phyloP scores from a whole-genome alignment of 345 rosid species.

The Lenwebbia sp. region DNA sequence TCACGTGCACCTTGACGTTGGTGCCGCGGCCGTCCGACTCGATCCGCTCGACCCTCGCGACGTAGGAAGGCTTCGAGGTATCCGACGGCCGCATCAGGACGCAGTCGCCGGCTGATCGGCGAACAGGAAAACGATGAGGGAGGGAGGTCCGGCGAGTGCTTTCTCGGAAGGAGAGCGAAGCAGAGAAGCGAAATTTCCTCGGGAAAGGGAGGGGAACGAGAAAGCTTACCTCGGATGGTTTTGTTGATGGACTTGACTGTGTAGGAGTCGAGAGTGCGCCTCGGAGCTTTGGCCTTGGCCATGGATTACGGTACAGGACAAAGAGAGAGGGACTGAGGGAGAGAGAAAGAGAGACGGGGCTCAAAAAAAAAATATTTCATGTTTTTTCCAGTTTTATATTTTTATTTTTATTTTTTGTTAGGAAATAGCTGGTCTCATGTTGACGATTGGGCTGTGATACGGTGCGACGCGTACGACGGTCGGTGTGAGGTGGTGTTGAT shows the following conservation, averaged over 20 bases:
- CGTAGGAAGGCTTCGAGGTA: constrained; percentile 74
- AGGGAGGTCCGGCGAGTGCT: neutral
- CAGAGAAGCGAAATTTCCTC: neutral
- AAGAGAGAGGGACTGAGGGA: neutral
- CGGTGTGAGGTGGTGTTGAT: neutral
- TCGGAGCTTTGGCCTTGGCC: constrained; percentile 77
- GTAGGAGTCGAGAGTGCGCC: constrained; percentile 61
- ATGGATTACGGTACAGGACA: constrained; percentile 15
- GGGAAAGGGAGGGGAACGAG: neutral
- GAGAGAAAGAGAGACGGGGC: neutral
- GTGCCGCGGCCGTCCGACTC: constrained; percentile 75
- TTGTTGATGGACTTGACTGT: constrained; percentile 67
- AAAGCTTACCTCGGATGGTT: constrained; percentile 54
- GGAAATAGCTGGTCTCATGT: neutral
- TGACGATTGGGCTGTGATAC: neutral
- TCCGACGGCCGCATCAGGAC: constrained; percentile 93
- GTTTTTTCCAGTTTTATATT: too few relatives aligned
- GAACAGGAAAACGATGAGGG: neutral
- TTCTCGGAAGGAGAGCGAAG: neutral
- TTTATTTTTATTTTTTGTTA: neutral
- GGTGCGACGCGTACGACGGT: neutral
- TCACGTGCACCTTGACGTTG: constrained; percentile 60
- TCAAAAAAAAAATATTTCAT: neutral
- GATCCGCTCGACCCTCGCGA: constrained; percentile 82
- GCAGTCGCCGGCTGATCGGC: constrained; percentile 66